These are phyloP conservation scores for Trichosporon coremiiforme DNA, from an alignment of 1,284 basidiomycete species.

Conservation along the genomic window DNA sequence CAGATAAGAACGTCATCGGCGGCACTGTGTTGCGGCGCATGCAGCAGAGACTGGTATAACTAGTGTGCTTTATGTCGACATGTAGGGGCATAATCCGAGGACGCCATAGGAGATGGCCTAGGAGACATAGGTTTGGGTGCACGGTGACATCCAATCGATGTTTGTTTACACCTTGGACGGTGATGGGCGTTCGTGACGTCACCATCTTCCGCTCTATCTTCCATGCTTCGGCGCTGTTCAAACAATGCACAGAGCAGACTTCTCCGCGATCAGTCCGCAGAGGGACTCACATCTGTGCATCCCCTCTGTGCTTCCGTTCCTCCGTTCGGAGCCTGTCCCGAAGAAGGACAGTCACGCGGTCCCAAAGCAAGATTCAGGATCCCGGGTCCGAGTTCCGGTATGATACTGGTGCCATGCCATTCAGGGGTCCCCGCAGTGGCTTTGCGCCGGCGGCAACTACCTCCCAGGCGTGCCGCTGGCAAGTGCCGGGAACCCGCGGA, in stretches of 20 bases:
- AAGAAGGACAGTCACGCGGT: background rate
- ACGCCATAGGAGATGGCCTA: too few relatives aligned
- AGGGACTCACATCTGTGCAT: background rate
- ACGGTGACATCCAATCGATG: too few relatives aligned
- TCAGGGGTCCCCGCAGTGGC: conserved; percentile 16
- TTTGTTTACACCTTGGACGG: background rate
- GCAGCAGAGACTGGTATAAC: too few relatives aligned
- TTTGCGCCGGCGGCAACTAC: background rate
- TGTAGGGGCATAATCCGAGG: too few relatives aligned
- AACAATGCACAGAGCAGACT: background rate
- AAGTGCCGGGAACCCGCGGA: conserved; percentile 15
- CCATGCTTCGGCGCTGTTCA: background rate
- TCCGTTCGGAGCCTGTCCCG: background rate
- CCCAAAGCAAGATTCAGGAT: background rate
- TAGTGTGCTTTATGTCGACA: too few relatives aligned
- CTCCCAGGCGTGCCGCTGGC: background rate
- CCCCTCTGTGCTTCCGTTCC: background rate
- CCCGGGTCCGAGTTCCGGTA: conserved; percentile 7
- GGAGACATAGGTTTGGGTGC: too few relatives aligned
- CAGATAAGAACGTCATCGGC: too few relatives aligned
- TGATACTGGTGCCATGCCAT: too few relatives aligned
- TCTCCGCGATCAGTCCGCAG: background rate
- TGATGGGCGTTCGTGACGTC: background rate
- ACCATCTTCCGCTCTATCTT: background rate
- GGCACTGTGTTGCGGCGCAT: too few relatives aligned